These are phyloP conservation scores for Nicotiana obtusifolia DNA, from an alignment of 257 asterid species.

Conservation along the genomic window DNA sequence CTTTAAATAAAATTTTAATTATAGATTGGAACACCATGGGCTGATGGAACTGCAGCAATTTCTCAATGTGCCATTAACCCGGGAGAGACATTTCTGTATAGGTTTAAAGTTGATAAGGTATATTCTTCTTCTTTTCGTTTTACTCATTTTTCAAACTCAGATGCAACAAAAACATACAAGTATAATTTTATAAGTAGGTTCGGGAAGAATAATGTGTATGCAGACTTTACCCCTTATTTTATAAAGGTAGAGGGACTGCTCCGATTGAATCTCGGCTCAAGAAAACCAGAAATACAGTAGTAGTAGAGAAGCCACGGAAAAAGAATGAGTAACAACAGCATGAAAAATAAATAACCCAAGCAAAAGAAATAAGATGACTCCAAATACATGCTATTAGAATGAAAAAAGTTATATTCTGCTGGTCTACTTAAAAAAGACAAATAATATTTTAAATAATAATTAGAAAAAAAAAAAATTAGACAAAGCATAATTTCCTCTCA, in stretches of 20 bases:
- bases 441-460: neutral
- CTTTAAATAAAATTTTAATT: neutral
- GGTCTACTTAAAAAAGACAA: neutral
- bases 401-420: neutral
- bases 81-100: constrained; percentile 66
- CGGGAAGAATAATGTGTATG: fast-evolving
- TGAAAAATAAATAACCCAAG: no score
- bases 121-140: neutral
- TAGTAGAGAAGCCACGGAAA: no score
- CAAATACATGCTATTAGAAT: no score
- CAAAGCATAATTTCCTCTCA: neutral
- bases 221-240: no score
- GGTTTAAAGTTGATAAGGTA: constrained; percentile 64
- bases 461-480: no score
- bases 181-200: no score
- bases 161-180: neutral
- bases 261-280: no score
- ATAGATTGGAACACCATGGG: constrained; percentile 87
- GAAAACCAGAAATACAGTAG: fast-evolving
- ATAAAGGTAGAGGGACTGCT: no score
- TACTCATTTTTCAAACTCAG: neutral
- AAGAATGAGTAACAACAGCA: no score
- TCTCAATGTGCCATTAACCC: constrained; percentile 81
- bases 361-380: no score
- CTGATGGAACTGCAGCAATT: constrained; percentile 81